Conservation (phyloP, 1,284 basidiomycete genomes). For the Naganishia sp. region DNA sequence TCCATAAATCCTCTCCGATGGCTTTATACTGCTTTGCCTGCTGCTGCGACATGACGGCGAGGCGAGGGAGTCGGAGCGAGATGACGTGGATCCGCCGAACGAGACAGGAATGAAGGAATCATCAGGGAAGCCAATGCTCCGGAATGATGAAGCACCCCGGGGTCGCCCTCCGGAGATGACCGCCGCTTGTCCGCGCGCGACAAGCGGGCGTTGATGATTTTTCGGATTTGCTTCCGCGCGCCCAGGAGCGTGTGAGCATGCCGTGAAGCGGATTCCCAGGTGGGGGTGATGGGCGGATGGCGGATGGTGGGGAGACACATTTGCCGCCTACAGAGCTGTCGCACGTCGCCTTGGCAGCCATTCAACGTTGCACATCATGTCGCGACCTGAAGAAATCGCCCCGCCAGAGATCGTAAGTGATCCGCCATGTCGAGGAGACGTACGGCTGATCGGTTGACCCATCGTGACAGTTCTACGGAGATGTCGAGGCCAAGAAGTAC, state of each 20-base stretch:
- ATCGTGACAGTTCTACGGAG: conserved; percentile 83
- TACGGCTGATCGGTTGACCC: neutral
- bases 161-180: conserved; percentile 1
- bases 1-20: conserved; percentile 80
- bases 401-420: conserved; percentile 88
- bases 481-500: conserved; percentile 93
- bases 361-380: conserved; percentile 62
- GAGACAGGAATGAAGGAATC: no score
- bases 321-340: no score
- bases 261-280: no score
- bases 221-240: conserved; percentile 20
- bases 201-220: neutral
- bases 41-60: conserved; percentile 24
- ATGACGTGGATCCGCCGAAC: no score
- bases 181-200: conserved; percentile 3
- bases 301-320: no score
- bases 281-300: no score
- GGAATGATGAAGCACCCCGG: neutral
- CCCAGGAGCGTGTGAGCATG: neutral
- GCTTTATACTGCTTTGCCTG: conserved; percentile 52
- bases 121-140: no score
- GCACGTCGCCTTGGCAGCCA: no score
- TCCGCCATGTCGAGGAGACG: neutral
- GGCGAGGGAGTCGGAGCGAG: no score
- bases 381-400: conserved; percentile 89